phyloP scores from a whole-genome alignment of 148 eudicot species.

The Pouteria glomerata region DNA sequence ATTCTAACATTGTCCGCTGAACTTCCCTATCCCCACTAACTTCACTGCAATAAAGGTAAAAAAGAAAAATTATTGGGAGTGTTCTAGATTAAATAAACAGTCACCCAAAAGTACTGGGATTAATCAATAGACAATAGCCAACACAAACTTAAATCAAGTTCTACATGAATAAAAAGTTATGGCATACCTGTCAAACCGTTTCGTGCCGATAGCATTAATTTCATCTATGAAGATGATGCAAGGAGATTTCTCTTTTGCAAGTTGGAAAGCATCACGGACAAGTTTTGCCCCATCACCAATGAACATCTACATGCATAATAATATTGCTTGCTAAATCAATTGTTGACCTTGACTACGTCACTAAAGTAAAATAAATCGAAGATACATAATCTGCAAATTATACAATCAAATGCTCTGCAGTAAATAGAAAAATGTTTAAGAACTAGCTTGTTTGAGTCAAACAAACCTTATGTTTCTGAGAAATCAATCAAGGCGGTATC shows the following conservation, averaged over 20 bases:
- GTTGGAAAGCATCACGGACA: constrained; percentile 97
- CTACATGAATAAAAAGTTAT: background rate
- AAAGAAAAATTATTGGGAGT: background rate
- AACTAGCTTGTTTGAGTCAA: background rate
- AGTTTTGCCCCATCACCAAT: constrained; percentile 98
- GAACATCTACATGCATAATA: constrained; percentile 57
- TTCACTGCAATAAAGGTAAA: constrained; percentile 56
- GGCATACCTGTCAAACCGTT: constrained; percentile 87
- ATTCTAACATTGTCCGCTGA: constrained; percentile 90
- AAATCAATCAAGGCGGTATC: no score
- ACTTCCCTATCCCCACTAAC: constrained; percentile 98
- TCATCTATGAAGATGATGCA: constrained; percentile 97
- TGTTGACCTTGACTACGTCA: background rate
- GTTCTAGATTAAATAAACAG: background rate
- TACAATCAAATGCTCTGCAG: background rate
- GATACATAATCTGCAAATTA: background rate
- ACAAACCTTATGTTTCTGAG: no score
- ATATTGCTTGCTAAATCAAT: background rate
- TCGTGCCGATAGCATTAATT: constrained; percentile 98
- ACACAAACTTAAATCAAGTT: background rate
- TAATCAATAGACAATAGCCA: background rate
- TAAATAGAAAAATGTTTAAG: no score
- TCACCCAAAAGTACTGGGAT: background rate
- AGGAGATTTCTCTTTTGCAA: constrained; percentile 95
- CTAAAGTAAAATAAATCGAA: background rate